These are phyloP conservation scores for Aspergillus floridensis DNA, from an alignment of 2,329 filamentous ascomycete genomes.

Conservation along the genomic window DNA sequence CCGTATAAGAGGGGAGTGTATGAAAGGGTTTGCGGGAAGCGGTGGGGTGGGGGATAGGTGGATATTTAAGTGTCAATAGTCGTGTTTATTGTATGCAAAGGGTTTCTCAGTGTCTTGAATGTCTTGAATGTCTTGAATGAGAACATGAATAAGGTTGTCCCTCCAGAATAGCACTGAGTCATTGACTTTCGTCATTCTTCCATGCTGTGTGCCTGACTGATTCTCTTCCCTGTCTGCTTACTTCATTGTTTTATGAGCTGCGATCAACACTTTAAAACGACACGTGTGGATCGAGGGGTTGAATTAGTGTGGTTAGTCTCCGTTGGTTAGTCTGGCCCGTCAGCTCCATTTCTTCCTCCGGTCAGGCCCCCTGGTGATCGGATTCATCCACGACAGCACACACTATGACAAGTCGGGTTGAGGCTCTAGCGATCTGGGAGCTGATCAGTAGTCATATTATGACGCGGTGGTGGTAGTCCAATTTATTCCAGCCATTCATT, in stretches of 20 bases:
- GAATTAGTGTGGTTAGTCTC: not conserved
- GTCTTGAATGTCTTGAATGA: not conserved
- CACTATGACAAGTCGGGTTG: too few relatives aligned
- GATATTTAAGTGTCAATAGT: not conserved
- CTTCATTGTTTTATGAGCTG: not conserved
- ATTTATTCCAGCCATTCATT: not conserved
- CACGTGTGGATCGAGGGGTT: slow-evolving; percentile 6
- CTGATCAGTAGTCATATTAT: too few relatives aligned
- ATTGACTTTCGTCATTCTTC: not conserved
- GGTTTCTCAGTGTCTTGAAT: too few relatives aligned
- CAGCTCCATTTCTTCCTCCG: not conserved
- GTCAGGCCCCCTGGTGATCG: not conserved
- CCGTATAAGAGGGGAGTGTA: too few relatives aligned
- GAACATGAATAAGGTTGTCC: not conserved
- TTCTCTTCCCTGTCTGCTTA: not conserved
- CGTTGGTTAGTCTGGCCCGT: not conserved
- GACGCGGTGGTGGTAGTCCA: not conserved
- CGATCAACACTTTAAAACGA: not conserved
- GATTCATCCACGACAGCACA: not conserved
- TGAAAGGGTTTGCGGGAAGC: not conserved
- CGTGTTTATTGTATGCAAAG: not conserved
- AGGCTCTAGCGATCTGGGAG: too few relatives aligned
- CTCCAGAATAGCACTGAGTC: not conserved
- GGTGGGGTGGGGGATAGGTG: not conserved
- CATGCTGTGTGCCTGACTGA: not conserved